These are phyloP conservation scores for Rhododendron henanense DNA, from an alignment of 148 eudicot species.

Conservation along the genomic window DNA sequence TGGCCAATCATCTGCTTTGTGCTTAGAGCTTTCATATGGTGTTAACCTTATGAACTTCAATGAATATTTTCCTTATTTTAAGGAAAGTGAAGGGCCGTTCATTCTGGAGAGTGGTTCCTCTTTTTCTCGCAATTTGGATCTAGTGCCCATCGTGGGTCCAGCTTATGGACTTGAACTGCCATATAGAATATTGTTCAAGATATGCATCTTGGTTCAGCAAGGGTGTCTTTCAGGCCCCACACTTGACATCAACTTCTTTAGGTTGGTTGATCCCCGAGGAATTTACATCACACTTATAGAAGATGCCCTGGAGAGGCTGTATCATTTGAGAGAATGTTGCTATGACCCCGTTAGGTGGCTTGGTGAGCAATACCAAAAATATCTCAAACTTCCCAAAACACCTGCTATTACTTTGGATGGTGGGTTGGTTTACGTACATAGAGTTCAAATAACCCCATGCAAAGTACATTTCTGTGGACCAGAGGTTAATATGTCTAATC, in stretches of 20 bases:
- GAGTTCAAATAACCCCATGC: conserved; percentile 74
- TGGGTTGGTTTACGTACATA: conserved; percentile 65
- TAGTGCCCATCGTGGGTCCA: conserved; percentile 71
- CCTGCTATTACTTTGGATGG: conserved; percentile 51
- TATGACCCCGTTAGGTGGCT: too few relatives aligned
- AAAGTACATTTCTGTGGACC: conserved; percentile 83
- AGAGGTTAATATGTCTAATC: conserved; percentile 78
- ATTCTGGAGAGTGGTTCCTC: too few relatives aligned
- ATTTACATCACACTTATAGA: too few relatives aligned
- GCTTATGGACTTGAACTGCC: conserved; percentile 50
- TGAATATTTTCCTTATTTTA: too few relatives aligned
- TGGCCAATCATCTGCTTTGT: too few relatives aligned
- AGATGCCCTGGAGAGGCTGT: too few relatives aligned
- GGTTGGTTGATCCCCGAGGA: conserved; percentile 57
- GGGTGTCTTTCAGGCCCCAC: conserved; percentile 78
- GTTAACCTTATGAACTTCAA: too few relatives aligned
- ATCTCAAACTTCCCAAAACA: too few relatives aligned
- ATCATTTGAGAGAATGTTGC: too few relatives aligned
- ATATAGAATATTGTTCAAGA: conserved; percentile 53
- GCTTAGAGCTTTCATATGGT: too few relatives aligned
- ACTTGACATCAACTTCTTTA: conserved; percentile 52
- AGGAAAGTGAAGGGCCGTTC: too few relatives aligned
- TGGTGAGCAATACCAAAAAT: too few relatives aligned
- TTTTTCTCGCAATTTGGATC: conserved; percentile 37
- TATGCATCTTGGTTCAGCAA: conserved; percentile 62